Conservation (phyloP, 2,329 filamentous ascomycete species). For the Aspergillus texensis region DNA sequence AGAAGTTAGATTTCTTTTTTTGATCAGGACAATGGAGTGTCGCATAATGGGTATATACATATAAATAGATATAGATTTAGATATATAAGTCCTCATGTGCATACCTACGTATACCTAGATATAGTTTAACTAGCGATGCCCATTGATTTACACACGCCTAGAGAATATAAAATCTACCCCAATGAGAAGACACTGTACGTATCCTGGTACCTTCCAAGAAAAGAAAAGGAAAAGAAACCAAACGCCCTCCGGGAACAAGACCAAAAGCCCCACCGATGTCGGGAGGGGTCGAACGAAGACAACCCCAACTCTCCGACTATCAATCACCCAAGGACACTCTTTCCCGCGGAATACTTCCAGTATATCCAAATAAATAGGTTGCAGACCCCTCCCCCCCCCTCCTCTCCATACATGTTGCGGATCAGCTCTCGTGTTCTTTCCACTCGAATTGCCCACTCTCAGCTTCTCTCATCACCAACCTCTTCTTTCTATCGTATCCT, state of each 20-base stretch:
- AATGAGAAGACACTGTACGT: neutral
- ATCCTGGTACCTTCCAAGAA: neutral
- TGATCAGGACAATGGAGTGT: too few species aligned
- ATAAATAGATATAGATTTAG: too few species aligned
- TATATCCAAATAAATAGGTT: neutral
- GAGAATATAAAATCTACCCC: too few species aligned
- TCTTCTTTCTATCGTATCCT: conserved; percentile 12
- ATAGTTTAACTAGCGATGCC: too few species aligned
- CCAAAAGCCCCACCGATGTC: neutral
- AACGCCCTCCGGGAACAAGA: neutral
- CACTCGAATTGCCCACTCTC: conserved; percentile 15
- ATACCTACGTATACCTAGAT: too few species aligned
- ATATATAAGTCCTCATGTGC: too few species aligned
- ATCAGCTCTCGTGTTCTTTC: conserved; percentile 23
- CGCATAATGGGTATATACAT: too few species aligned
- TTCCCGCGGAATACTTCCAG: conserved; percentile 25
- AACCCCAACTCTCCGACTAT: conserved; percentile 17
- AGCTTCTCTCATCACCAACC: conserved; percentile 16
- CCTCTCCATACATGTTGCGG: conserved; percentile 27
- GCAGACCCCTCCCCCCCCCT: neutral
- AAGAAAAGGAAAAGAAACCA: neutral
- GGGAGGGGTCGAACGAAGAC: neutral
- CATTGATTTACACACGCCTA: too few species aligned
- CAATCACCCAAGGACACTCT: conserved; percentile 12
- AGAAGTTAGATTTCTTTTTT: too few species aligned